Percentiles rank a stretch among this genome's conserved stretches.
Conservation (phyloP, 2,329 filamentous ascomycete species). For the Sclerotinia subarctica region DNA sequence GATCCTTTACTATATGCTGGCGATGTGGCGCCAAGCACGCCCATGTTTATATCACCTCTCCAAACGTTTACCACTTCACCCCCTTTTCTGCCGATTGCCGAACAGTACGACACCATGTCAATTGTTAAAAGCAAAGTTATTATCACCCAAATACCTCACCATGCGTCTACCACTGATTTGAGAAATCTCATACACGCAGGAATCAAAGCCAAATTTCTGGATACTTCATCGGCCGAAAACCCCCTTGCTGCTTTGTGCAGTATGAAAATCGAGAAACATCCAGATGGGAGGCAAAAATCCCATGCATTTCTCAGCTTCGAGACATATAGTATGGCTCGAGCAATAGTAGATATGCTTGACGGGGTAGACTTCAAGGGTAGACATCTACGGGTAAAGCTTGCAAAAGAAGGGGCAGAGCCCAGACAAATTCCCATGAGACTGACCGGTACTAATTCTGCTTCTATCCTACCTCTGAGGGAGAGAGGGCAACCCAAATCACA, state of each 20-base stretch:
- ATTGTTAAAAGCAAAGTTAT: constrained; percentile 29
- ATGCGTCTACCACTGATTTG: constrained; percentile 15
- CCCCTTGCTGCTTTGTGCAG: constrained; percentile 15
- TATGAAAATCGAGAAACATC: constrained; percentile 24
- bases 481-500: background rate
- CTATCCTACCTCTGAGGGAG: background rate
- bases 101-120: background rate
- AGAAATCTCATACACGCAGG: constrained; percentile 17
- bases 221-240: background rate
- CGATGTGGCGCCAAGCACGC: constrained; percentile 15
- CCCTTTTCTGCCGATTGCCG: background rate
- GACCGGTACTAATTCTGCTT: background rate
- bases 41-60: constrained; percentile 13
- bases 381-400: constrained; percentile 11
- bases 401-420: constrained; percentile 19
- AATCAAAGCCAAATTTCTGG: background rate
- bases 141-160: constrained; percentile 26
- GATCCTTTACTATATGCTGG: constrained; percentile 19
- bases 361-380: constrained; percentile 3
- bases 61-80: background rate
- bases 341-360: constrained; percentile 8
- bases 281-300: constrained; percentile 21
- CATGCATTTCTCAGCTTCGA: constrained; percentile 29
- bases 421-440: background rate
- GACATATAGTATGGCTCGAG: constrained; percentile 21